These are phyloP conservation scores for Arthroderma uncinatum DNA, from an alignment of 2,329 filamentous ascomycete species.

Conservation along the genomic window DNA sequence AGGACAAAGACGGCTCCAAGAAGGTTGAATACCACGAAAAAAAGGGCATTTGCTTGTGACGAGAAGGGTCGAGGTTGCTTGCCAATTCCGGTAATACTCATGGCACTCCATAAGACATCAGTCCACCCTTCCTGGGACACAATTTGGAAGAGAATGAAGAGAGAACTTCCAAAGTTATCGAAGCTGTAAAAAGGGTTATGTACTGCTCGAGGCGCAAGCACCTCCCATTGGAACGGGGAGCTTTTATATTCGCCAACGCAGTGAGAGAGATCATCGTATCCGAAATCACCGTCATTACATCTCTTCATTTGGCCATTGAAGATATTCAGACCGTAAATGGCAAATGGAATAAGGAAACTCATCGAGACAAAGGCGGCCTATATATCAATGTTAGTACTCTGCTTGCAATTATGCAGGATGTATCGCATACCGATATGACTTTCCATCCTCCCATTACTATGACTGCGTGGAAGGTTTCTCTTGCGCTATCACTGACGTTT, in stretches of 20 bases:
- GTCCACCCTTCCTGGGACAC: constrained; percentile 98
- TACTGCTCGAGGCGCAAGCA: constrained; percentile 71
- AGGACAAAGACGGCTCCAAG: constrained; percentile 92
- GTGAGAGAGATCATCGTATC: constrained; percentile 51
- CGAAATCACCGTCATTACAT: constrained; percentile 62
- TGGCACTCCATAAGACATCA: constrained; percentile 76
- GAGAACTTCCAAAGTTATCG: constrained; percentile 82
- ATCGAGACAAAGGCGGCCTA: constrained; percentile 82
- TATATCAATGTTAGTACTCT: constrained; percentile 2
- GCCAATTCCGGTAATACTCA: constrained; percentile 67
- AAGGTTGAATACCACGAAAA: constrained; percentile 94
- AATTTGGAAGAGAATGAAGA: constrained; percentile 97
- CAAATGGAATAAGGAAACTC: constrained; percentile 88
- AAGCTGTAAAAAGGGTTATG: constrained; percentile 81
- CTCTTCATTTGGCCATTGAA: constrained; percentile 70
- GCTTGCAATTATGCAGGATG: background rate
- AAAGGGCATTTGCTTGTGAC: constrained; percentile 75
- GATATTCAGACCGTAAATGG: constrained; percentile 86
- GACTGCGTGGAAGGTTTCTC: constrained; percentile 92
- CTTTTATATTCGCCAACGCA: constrained; percentile 77
- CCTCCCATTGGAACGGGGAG: constrained; percentile 69
- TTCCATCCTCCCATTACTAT: constrained; percentile 94
- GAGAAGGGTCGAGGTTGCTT: constrained; percentile 59
- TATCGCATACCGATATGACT: constrained; percentile 58
- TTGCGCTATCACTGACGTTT: constrained; percentile 90